A percentile compares a stretch with the other conserved stretches of the same genome.
Conservation (phyloP, 176 grass and related monocot species). For the Carex littledalei region DNA sequence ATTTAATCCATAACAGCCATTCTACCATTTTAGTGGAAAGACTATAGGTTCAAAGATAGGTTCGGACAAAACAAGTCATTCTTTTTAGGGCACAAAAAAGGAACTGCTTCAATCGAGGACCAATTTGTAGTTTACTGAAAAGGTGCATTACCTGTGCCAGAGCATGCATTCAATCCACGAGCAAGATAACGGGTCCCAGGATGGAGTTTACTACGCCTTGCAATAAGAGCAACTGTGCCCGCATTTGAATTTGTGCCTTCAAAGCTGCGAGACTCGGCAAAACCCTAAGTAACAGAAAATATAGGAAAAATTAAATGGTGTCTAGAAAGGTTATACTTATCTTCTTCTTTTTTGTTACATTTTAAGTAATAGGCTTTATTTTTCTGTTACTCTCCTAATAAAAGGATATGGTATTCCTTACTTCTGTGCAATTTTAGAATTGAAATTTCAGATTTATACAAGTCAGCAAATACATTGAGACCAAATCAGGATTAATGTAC, state of each 20-base stretch:
- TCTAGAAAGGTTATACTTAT: background rate
- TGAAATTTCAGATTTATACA: background rate
- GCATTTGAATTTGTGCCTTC: slow-evolving; percentile 55
- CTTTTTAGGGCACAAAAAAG: background rate
- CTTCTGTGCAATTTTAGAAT: background rate
- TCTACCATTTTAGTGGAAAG: background rate
- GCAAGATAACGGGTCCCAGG: slow-evolving; percentile 97
- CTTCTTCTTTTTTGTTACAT: background rate
- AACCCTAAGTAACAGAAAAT: slow-evolving; percentile 40
- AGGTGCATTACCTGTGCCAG: slow-evolving; percentile 50
- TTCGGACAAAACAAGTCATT: background rate
- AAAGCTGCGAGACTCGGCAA: slow-evolving; percentile 88
- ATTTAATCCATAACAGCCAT: background rate
- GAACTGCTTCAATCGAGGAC: background rate
- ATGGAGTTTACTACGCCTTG: slow-evolving; percentile 90
- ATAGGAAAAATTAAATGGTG: background rate
- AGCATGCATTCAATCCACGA: slow-evolving; percentile 94
- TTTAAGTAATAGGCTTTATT: background rate
- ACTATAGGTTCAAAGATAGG: background rate
- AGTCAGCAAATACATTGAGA: background rate
- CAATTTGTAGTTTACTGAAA: background rate
- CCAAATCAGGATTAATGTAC: background rate
- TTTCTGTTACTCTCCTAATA: background rate
- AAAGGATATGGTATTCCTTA: background rate
- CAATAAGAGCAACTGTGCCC: slow-evolving; percentile 75